Conservation (phyloP, 495 filamentous ascomycete species). For the Rostrohypoxylon terebratum region DNA sequence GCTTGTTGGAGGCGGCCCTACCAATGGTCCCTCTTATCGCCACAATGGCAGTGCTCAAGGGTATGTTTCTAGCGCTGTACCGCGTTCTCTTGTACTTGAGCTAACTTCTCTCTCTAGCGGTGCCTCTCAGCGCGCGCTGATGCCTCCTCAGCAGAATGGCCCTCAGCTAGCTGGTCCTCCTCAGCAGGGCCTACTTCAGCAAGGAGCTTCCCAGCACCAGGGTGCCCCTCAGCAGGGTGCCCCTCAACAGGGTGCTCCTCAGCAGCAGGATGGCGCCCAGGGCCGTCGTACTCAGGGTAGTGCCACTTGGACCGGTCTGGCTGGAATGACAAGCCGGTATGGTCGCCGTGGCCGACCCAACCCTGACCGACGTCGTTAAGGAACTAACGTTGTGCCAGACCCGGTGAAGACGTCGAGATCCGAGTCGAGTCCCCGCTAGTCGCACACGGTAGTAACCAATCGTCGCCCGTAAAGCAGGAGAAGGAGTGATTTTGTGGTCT, state of each 20-base stretch:
- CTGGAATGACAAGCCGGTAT: slow-evolving; percentile 20
- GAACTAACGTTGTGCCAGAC: slow-evolving; percentile 35
- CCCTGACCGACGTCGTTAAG: neutral
- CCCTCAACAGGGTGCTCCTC: neutral
- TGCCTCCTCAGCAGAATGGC: neutral
- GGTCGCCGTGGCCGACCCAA: neutral
- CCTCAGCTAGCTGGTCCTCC: neutral
- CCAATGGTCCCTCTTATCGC: slow-evolving; percentile 49
- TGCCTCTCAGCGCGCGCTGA: neutral
- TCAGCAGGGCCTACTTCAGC: neutral
- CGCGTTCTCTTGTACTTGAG: neutral
- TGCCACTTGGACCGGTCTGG: neutral
- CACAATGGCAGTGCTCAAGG: slow-evolving; percentile 4
- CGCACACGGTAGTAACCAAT: slow-evolving; percentile 62
- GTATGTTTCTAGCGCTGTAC: slow-evolving; percentile 12
- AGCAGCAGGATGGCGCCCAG: neutral
- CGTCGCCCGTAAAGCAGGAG: slow-evolving; percentile 63
- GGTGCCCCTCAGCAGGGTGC: neutral
- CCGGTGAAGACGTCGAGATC: slow-evolving; percentile 62
- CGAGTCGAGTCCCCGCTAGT: slow-evolving; percentile 62
- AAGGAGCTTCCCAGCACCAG: neutral
- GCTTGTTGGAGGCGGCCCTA: slow-evolving; percentile 63
- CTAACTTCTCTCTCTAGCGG: slow-evolving; percentile 23
- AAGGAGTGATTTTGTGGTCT: slow-evolving; percentile 42
- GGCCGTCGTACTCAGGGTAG: neutral